Evolutionary conservation across 164 flowering plant species (phyloP), one percentile per base, ranked within the genome.

Genomic region (Aristolochia californica): DNA sequence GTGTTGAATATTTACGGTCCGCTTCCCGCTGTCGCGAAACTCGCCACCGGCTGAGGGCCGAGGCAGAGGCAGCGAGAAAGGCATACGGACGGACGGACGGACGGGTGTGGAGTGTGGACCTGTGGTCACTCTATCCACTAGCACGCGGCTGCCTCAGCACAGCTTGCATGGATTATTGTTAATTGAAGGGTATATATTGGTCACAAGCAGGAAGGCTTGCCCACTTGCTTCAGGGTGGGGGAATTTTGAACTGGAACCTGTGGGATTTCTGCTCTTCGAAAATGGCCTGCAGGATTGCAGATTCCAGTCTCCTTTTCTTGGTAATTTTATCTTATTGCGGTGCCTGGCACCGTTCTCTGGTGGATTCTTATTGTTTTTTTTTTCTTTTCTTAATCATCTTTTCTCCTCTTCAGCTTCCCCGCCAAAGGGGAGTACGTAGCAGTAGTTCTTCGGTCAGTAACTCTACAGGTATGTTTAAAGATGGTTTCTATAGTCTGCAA

Each of bases 251-350:
- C 47, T 67, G 61, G 56, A 48, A 22, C 52, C 50, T 23, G 49
- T 52, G 68, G 24, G 48, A 0, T 17, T 56, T 52, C 70, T 68
- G 74, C 68, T 43, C 62, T 60, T 70, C 67, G 69, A 57, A 69
- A 55, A 83, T 83, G 89, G 94, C 87, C 25, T 83, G 73, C 72
- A 70, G 72, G 58, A 60, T 83, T 71, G 72, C 82, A 68, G 79
- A 74, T 54, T 75, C 80, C 16, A 54, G 58, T 34, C 63, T 71
- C 68, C 76, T 69, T 48, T 67, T 70, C 66, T 61, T 28, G 76
- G 88, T 79, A 65, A 1, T 15, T n/a, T 27, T 1, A 4, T 2
- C 13, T n/a, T 15, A 8, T 34, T 34, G 0, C 5, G 40, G 11
- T n/a, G 34, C 16, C 5, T 45, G 22, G 21, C n/a, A 16, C n/a